Evolutionary conservation across 73 alveolate genomes (phyloP), one percentile per base, ranked within the genome.

Genomic region (Effrenium voratum): DNA sequence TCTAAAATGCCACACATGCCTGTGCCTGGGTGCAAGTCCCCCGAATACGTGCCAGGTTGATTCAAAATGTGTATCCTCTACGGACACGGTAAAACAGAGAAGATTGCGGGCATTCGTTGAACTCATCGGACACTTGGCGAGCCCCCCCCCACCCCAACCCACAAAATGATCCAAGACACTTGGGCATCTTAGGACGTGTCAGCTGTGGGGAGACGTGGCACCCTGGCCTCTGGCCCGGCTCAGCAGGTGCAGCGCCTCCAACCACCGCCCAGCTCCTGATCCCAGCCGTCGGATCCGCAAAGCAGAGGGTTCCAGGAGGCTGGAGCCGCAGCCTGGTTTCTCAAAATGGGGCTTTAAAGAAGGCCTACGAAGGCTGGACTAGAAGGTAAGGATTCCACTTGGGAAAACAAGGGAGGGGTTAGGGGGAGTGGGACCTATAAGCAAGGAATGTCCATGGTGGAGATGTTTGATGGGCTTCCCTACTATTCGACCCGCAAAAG

Each of bases 221-320:
- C 90, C 90, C 46, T 66, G 44, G 26, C 90, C 90, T 79, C 32
- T 79, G 45, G 46, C 46, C 68, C 90, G 22, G 10, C 46, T 60
- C 66, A 79, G 34, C 4, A 79, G 43, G 68, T 79, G 46, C 32
- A 79, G 68, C 6, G 90, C 90, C 66, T 79, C 90, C 13, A 60
- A 45, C 90, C 90, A 79, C 3, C 90, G 90, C 30, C 90, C 90
- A 5, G 90, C 90, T 45, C 90, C 90, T 79, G 30, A 32, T 49
- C n/a, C n/a, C n/a, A n/a, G n/a, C n/a, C n/a, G n/a, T n/a, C n/a
- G n/a, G n/a, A n/a, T n/a, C n/a, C n/a, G n/a, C n/a, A n/a, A n/a
- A n/a, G n/a, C n/a, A n/a, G n/a, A n/a, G n/a, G n/a, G n/a, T n/a
- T n/a, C n/a, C n/a, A n/a, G n/a, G n/a, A n/a, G n/a, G n/a, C n/a